Base-by-base conservation (phyloP, 768 basidiomycete species). In the Phlebiopsis gigantea region DNA sequence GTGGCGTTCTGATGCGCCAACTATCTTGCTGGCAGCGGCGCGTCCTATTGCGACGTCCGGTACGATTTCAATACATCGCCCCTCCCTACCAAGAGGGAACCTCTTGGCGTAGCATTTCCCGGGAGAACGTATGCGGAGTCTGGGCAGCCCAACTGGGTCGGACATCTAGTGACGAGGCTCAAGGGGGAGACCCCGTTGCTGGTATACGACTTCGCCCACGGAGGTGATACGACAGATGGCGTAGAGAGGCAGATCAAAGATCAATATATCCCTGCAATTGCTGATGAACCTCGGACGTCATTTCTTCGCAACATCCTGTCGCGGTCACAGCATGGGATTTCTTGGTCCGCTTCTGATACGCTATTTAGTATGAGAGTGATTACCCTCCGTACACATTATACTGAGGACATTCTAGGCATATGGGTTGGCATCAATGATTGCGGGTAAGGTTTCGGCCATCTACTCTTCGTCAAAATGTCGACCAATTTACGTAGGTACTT, bases 361-460 rank as follows among this genome's bases (percentile, higher is more conserved):
- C 60, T 71, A 19, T 69, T 69, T 46, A 48, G 69, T 68, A 52
- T n/a, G n/a, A 55, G 57, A 21, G 5, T 2, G 17, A 12, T 25
- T 45, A 5, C 10, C 10, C 9, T 5, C 4, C 10, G n/a, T 19
- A 19, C 4, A 19, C 17, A 2, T 19, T 12, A 5, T 45, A 45
- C 44, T 45, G 34, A 39, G 14, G 3, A 21, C 17, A 19, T 19
- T 25, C 10, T 12, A 85, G 83, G 81, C 7, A 84, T 79, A 2
- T 86, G 82, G 82, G 71, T 84, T 45, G 85, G 85, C 3, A 85
- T 86, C 55, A 87, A 87, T 57, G 85, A 86, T 67, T 78, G 79
- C 73, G 80, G 74, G 80, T 81, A 66, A 52, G 76, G 6, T 51
- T 75, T 14, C 26, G 10, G 47, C 47, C 24, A 2, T 47, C 6